A percentile compares a stretch with the other conserved stretches of the same genome.
Conservation (phyloP, 2,329 filamentous ascomycete genomes). For the Ophiosphaerella narmari region DNA sequence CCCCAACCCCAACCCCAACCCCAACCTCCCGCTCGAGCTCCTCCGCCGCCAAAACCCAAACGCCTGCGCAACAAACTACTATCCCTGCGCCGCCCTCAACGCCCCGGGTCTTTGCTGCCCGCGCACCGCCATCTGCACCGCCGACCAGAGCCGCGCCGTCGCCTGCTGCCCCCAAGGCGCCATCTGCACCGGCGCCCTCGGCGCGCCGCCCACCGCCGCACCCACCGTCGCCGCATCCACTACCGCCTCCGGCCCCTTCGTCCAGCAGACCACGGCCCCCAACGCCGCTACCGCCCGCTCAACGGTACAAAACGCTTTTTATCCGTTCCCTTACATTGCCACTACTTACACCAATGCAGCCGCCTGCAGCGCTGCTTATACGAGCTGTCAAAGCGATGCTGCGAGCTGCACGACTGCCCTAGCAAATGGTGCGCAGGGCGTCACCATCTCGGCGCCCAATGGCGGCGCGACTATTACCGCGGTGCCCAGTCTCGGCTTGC, state of each 20-base stretch:
- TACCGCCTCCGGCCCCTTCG: conserved; percentile 23
- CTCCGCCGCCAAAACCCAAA: conserved; percentile 43
- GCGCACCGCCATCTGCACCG: conserved; percentile 58
- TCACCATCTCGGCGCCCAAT: conserved; percentile 57
- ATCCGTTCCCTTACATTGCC: conserved; percentile 58
- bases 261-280: conserved; percentile 26
- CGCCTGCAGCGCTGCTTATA: conserved; percentile 60
- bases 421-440: conserved; percentile 55
- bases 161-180: conserved; percentile 65
- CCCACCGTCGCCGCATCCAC: conserved; percentile 24
- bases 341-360: conserved; percentile 58
- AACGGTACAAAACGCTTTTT: conserved; percentile 56
- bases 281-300: conserved; percentile 22
- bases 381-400: conserved; percentile 55
- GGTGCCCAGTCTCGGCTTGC: conserved; percentile 38
- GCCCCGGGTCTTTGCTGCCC: conserved; percentile 62
- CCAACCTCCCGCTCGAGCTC: conserved; percentile 23
- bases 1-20: conserved; percentile 28
- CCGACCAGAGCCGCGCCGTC: conserved; percentile 61
- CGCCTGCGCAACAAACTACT: conserved; percentile 58
- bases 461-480: conserved; percentile 56
- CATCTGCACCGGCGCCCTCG: conserved; percentile 62
- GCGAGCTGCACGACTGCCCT: conserved; percentile 48
- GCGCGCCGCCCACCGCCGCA: conserved; percentile 23
- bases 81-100: conserved; percentile 57